These are phyloP conservation scores for Aspergillus affinis DNA, from an alignment of 495 filamentous ascomycete species.

Conservation along the genomic window DNA sequence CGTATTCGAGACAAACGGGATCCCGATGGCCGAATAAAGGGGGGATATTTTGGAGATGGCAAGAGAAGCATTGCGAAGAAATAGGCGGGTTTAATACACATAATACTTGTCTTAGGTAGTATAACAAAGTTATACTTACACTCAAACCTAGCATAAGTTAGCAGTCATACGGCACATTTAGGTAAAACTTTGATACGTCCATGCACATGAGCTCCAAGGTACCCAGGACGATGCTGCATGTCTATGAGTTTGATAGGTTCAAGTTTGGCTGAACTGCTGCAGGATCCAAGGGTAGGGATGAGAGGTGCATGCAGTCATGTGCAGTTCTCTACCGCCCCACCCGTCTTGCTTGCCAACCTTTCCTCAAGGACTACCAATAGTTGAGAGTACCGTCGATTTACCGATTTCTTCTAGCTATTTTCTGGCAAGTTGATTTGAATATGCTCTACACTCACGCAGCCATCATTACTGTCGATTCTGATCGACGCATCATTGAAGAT, in stretches of 20 bases:
- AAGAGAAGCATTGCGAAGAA: background rate
- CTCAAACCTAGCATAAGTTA: too few species aligned
- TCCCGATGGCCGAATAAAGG: constrained; percentile 14
- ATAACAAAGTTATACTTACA: too few species aligned
- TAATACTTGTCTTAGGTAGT: background rate
- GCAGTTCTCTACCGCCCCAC: background rate
- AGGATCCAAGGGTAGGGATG: too few species aligned
- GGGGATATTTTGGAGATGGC: background rate
- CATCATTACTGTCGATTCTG: constrained; percentile 46
- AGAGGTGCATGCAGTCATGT: background rate
- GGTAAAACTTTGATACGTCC: too few species aligned
- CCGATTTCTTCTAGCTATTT: background rate
- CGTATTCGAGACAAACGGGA: constrained; percentile 45
- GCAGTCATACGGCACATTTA: too few species aligned
- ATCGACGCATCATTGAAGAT: constrained; percentile 44
- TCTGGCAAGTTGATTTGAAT: background rate
- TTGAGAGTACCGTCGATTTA: background rate
- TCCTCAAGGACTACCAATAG: background rate
- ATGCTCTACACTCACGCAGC: constrained; percentile 43
- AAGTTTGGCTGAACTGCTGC: too few species aligned
- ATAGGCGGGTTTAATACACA: background rate
- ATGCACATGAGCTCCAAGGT: too few species aligned
- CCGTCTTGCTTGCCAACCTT: background rate
- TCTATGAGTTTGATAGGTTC: too few species aligned
- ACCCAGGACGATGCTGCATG: too few species aligned